phyloP scores from a whole-genome alignment of 345 rosid species.

The Rhodomyrtus tomentosa region DNA sequence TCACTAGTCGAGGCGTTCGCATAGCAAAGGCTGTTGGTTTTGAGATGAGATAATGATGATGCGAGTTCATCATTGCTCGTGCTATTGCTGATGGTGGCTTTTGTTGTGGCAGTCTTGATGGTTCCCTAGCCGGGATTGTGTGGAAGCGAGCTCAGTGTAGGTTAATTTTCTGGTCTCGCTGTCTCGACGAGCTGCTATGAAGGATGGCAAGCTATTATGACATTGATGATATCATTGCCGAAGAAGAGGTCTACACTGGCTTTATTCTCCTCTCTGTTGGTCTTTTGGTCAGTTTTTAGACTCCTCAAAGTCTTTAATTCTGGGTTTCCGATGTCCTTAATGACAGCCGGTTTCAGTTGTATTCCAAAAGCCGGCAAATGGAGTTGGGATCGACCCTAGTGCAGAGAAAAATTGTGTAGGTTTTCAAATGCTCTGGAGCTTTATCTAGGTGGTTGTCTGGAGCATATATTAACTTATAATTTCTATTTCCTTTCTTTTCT shows the following conservation, averaged over 20 bases:
- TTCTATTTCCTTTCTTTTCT: neutral
- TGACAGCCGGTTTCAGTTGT: conserved; percentile 52
- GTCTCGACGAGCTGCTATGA: neutral
- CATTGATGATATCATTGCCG: conserved; percentile 61
- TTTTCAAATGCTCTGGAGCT: neutral
- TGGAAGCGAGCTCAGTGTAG: neutral
- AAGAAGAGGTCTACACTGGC: conserved; percentile 50
- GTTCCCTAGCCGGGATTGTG: neutral
- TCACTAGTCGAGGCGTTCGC: neutral
- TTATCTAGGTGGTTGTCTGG: neutral
- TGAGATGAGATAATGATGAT: neutral
- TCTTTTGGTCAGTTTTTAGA: neutral
- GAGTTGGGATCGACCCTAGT: conserved; percentile 70
- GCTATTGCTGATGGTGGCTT: neutral
- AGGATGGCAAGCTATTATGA: conserved; percentile 54
- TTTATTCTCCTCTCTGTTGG: neutral
- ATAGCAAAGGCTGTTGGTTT: neutral
- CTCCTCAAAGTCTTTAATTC: neutral
- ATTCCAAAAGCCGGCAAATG: conserved; percentile 47
- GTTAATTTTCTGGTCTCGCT: neutral
- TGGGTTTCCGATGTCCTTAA: neutral
- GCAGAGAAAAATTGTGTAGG: conserved; percentile 56
- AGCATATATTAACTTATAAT: neutral
- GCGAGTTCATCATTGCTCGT: neutral
- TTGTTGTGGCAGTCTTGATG: neutral